A percentile compares a stretch with the other conserved stretches of the same genome.
Evolutionary conservation across 2,329 filamentous ascomycete genomes (phyloP).

Genomic region (Penicillium thymicola): DNA sequence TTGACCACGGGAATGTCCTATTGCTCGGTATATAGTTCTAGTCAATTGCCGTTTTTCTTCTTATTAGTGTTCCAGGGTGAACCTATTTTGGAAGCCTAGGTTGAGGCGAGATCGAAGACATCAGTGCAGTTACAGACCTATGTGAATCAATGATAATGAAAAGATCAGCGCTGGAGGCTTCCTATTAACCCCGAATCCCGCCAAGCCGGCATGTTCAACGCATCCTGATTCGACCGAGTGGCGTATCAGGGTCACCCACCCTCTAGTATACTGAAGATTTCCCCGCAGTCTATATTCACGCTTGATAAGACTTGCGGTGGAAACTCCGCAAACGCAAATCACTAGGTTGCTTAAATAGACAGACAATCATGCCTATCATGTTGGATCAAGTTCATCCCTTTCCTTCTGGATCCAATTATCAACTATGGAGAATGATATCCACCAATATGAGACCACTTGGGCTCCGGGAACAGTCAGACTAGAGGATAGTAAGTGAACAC

Average conservation of each 20-base stretch:
- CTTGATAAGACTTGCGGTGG: slow-evolving; percentile 11
- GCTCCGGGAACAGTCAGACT: slow-evolving; percentile 20
- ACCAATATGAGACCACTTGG: slow-evolving; percentile 16
- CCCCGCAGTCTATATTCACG: neutral
- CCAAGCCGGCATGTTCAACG: neutral
- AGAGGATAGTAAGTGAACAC: slow-evolving; percentile 17
- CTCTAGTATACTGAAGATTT: neutral
- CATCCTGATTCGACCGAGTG: neutral
- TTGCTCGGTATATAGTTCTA: neutral
- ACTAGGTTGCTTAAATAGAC: neutral
- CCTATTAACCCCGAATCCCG: neutral
- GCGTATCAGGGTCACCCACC: neutral
- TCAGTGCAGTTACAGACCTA: neutral
- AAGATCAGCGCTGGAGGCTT: neutral
- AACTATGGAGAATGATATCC: slow-evolving; percentile 11
- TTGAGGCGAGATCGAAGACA: neutral
- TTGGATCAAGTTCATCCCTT: neutral
- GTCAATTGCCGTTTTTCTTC: neutral
- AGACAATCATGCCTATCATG: neutral
- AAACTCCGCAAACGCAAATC: neutral
- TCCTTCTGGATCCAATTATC: neutral
- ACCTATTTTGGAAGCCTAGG: neutral
- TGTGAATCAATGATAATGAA: neutral
- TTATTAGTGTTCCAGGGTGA: neutral
- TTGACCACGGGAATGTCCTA: neutral